These are phyloP conservation scores for Rhizoclosmatium globosum DNA, from an alignment of 192 early-diverging fungal genomes.

Conservation along the genomic window DNA sequence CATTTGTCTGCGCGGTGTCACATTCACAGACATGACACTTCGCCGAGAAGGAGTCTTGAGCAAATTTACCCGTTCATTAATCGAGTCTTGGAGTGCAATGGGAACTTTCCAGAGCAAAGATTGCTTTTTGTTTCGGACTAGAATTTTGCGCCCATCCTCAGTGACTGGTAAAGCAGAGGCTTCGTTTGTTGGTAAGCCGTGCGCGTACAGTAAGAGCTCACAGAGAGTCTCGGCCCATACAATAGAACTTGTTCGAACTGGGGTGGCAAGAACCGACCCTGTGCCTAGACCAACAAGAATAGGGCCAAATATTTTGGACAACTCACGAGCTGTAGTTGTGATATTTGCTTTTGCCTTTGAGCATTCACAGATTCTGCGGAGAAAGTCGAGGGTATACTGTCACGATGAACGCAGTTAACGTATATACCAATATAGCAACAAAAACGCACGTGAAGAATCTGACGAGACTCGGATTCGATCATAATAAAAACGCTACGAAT, in stretches of 20 bases:
- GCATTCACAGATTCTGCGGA: constrained; percentile 30
- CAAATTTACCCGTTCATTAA: constrained; percentile 13
- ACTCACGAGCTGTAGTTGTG: constrained; percentile 11
- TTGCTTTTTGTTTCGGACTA: neutral
- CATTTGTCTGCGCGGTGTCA: constrained; percentile 7
- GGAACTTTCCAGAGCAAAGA: constrained; percentile 12
- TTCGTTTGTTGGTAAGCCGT: constrained; percentile 6
- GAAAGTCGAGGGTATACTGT: constrained; percentile 32
- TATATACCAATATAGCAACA: neutral
- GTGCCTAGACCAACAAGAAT: constrained; percentile 6
- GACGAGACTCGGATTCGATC: constrained; percentile 24
- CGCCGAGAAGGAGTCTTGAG: constrained; percentile 20
- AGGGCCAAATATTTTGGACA: constrained; percentile 18
- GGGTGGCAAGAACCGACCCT: neutral
- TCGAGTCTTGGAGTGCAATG: constrained; percentile 8
- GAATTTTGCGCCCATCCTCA: neutral
- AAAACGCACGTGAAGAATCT: constrained; percentile 21
- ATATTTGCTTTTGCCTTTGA: neutral
- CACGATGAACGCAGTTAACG: neutral
- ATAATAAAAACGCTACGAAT: constrained; percentile 17
- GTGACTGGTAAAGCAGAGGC: neutral
- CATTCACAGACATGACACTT: constrained; percentile 4
- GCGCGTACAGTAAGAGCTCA: constrained; percentile 28
- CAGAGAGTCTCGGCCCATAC: constrained; percentile 22
- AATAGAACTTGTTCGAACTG: neutral